Base-by-base conservation (phyloP, 1,139 yeast genomes). In the Pichia sp. region DNA sequence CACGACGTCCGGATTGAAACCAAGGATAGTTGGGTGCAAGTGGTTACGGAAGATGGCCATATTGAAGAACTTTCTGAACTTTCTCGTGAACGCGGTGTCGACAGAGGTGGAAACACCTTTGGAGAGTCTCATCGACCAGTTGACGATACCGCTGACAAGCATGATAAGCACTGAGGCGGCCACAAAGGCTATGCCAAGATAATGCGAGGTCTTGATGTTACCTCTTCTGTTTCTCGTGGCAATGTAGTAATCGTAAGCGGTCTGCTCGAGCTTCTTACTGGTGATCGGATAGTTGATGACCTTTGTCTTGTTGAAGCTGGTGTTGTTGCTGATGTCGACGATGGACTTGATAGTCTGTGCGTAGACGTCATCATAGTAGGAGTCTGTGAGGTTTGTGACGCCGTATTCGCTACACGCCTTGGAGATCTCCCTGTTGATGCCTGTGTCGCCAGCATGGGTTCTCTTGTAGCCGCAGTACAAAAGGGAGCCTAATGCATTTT, bases 1-100 rank as follows among this genome's bases (percentile, higher is more conserved):
- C 55, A 78, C 69, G 54, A 95, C 74, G 0, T 90, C 79, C 0
- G 96, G 96, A 12, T 83, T 65, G 40, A 76, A 54, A 60, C 75
- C 69, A 16, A 40, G 62, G 26, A 68, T 54, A 44, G 63, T 62
- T 50, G 72, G 69, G 44, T 72, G 70, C 44, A 75, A 73, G 59
- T 80, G 85, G 10, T 67, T 68, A 47, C 66, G 66, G 13, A 76
- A 63, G 1, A 86, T 80, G 1, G 86, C 83, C 42, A 81, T 58
- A 1, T 78, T 62, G 36, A 80, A 55, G 54, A 72, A 59, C 50
- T 70, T 71, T 66, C 83, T 75, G 62, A 70, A 64, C 9, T 55
- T 45, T 52, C 77, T 79, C 10, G 70, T 56, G 1, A 74, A 44
- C 0, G 58, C 55, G 19, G 75, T 73, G 46, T 70, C 67, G n/a